These are phyloP conservation scores for Mrakia hoshinonis DNA, from an alignment of 768 basidiomycete species.

Conservation along the genomic window DNA sequence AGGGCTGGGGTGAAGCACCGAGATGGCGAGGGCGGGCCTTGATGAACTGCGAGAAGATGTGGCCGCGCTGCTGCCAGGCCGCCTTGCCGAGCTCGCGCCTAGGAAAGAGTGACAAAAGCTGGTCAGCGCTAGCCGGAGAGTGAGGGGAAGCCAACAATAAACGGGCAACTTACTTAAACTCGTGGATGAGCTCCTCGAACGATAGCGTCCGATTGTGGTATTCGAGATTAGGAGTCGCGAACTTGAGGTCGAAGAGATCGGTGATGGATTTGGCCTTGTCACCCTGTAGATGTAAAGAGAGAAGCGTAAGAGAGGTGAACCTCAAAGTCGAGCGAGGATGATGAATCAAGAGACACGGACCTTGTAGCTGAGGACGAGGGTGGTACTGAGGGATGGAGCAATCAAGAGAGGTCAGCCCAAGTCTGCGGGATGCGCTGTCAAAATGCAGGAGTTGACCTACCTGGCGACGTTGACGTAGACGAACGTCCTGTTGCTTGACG, in stretches of 20 bases:
- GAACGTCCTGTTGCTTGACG: constrained; percentile 68
- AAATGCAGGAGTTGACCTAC: constrained; percentile 42
- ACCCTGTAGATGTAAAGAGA: constrained; percentile 40
- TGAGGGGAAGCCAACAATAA: not conserved
- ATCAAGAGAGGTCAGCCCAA: constrained; percentile 29
- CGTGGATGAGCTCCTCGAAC: constrained; percentile 39
- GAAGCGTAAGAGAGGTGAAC: not conserved
- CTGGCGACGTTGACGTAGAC: constrained; percentile 67
- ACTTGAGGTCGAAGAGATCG: constrained; percentile 65
- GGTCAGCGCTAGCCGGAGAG: not conserved
- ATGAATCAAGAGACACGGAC: constrained; percentile 29
- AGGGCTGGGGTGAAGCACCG: not conserved
- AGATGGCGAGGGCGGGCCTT: not conserved
- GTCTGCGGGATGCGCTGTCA: not conserved
- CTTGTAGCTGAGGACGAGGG: constrained; percentile 65
- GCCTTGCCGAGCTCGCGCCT: constrained; percentile 31
- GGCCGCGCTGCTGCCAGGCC: constrained; percentile 38
- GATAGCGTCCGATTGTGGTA: constrained; percentile 46
- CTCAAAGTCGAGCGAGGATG: not conserved
- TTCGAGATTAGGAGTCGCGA: constrained; percentile 69
- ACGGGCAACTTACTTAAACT: constrained; percentile 33
- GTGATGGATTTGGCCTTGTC: constrained; percentile 39
- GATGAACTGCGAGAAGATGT: constrained; percentile 35
- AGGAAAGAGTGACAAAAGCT: not conserved
- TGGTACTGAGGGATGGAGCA: constrained; percentile 33